Base-by-base conservation (phyloP, 2,329 filamentous ascomycete genomes). In the Huntiella abstrusa region DNA sequence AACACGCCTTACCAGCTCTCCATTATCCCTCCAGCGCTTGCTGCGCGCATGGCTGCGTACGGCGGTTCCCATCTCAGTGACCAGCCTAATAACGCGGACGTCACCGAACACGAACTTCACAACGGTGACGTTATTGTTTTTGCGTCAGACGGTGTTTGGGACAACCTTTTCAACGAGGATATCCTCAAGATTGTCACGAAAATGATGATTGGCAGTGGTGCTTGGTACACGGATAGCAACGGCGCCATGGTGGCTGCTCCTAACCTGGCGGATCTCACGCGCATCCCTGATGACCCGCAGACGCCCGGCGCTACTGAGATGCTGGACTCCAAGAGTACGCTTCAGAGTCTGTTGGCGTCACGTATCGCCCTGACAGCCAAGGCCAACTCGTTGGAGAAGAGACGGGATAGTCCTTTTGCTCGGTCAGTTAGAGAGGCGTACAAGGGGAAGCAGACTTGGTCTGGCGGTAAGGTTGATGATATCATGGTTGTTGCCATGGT, bases 1-100 rank as follows among this genome's bases (percentile, higher is more conserved):
- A 98, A 98, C 62, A 96, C 91, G 0, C 91, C 91, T 0, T 98
- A 83, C 58, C 91, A 98, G 61, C 73, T 98, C 36, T 88, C 85
- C 46, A 77, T 94, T 45, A 79, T 95, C 5, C 88, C 91, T 1
- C 74, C 80, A 3, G 75, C 73, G 54, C 79, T 94, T 62, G 72
- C 85, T 48, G 74, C 77, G 16, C 83, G 91, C 55, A 80, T 86
- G 55, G 75, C 78, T 10, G 75, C 84, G 22, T 96, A 94, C 59
- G 88, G 88, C 15, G 84, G 84, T 39, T 69, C 73, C 2, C 82
- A 82, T 51, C 73, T 94, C 19, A 79, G 80, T 58, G 91, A 98
- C 62, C 70, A 80, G 48, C 91, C 91, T 10, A 73, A 75, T 52
- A 84, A 96, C 56, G 83, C 91, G 15, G 81, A 83, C 57, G 73